Evolutionary conservation across 2,329 filamentous ascomycete species (phyloP).

Genomic region (Kalmusia sp.): DNA sequence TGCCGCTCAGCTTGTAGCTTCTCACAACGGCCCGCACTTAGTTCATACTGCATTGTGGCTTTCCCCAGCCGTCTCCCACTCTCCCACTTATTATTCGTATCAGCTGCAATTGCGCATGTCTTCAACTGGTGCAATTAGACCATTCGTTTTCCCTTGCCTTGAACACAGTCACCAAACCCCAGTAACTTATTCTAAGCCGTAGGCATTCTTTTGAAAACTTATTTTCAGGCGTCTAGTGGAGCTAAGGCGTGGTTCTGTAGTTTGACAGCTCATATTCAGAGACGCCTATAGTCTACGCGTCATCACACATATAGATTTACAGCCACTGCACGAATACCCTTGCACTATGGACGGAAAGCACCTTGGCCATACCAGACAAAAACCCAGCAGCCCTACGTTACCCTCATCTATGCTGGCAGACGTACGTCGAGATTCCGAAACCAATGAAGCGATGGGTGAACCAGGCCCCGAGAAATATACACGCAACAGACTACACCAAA

Average conservation of each 20-base stretch:
- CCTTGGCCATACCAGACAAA: constrained; percentile 10
- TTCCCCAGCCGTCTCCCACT: neutral
- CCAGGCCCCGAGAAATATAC: neutral
- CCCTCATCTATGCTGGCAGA: constrained; percentile 17
- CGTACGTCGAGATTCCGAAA: constrained; percentile 4
- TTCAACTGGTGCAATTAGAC: neutral
- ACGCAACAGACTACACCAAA: neutral
- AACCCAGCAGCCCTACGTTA: constrained; percentile 21
- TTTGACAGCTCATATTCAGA: constrained; percentile 1
- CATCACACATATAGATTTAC: neutral
- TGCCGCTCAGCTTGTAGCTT: neutral
- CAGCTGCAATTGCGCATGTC: neutral
- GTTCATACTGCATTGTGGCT: neutral
- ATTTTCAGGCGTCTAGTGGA: neutral
- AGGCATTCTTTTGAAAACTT: neutral
- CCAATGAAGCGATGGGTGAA: constrained; percentile 4
- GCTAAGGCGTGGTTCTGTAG: neutral
- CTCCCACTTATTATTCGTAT: neutral
- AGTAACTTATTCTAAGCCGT: neutral
- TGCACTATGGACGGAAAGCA: constrained; percentile 3
- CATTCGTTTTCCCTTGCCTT: neutral
- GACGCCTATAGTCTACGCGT: neutral
- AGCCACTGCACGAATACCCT: neutral
- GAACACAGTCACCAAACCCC: neutral
- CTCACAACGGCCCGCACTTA: neutral